Evolutionary conservation across 2,329 filamentous ascomycete genomes (phyloP).

Genomic region (Aspergillus luchuensis): DNA sequence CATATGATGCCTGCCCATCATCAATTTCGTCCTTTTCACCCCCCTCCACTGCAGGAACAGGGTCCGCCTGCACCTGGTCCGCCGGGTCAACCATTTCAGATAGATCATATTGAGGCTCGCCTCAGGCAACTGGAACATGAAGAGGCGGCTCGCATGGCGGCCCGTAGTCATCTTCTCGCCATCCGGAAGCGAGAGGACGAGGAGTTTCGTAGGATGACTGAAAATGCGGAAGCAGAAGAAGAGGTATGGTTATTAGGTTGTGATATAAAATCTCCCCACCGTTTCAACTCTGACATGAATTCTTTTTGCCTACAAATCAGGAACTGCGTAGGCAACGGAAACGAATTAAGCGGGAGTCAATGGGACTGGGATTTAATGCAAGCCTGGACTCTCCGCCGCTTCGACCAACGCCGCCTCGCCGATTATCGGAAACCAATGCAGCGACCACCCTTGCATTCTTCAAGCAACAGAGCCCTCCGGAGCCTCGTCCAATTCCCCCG

Average conservation of each 20-base stretch:
- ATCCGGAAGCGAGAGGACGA: constrained; percentile 45
- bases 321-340: constrained; percentile 44
- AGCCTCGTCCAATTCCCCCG: constrained; percentile 35
- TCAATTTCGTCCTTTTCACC: constrained; percentile 35
- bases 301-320: constrained; percentile 22
- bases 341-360: constrained; percentile 43
- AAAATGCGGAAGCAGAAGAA: constrained; percentile 43
- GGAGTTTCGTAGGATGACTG: constrained; percentile 43
- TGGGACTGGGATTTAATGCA: constrained; percentile 41
- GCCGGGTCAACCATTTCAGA: constrained; percentile 27
- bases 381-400: constrained; percentile 40
- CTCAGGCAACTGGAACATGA: constrained; percentile 44
- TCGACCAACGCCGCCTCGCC: constrained; percentile 41
- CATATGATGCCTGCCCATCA: constrained; percentile 37
- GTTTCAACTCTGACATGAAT: constrained; percentile 6
- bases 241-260: constrained; percentile 33
- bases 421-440: constrained; percentile 44
- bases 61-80: constrained; percentile 29
- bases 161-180: constrained; percentile 39
- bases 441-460: constrained; percentile 45
- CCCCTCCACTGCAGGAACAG: constrained; percentile 33
- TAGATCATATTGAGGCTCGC: constrained; percentile 44
- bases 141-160: constrained; percentile 41
- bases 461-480: constrained; percentile 45
- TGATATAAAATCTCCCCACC: background rate